A percentile compares a stretch with the other conserved stretches of the same genome.
Conservation (phyloP, 495 filamentous ascomycete genomes). For the Lichenothelia convexa region DNA sequence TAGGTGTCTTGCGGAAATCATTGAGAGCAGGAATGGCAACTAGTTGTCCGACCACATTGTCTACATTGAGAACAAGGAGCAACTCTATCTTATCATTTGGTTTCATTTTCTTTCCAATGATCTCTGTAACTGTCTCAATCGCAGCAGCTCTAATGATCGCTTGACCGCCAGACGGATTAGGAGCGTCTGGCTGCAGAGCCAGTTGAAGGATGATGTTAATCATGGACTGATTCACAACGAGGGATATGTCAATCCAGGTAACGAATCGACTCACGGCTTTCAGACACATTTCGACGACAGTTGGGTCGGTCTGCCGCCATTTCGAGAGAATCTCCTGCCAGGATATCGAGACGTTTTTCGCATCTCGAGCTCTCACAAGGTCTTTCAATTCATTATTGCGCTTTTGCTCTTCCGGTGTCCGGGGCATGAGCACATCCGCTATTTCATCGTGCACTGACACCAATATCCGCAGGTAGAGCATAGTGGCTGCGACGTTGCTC, state of each 20-base stretch:
- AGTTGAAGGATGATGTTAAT: slow-evolving; percentile 61
- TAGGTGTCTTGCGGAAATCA: slow-evolving; percentile 55
- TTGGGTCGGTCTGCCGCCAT: slow-evolving; percentile 57
- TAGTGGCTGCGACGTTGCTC: slow-evolving; percentile 48
- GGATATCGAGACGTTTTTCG: slow-evolving; percentile 62
- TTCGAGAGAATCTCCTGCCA: slow-evolving; percentile 81
- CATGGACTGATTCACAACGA: slow-evolving; percentile 78
- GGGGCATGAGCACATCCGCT: slow-evolving; percentile 70
- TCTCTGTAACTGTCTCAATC: slow-evolving; percentile 84
- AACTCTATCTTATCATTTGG: slow-evolving; percentile 79
- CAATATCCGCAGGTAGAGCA: slow-evolving; percentile 76
- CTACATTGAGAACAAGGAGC: slow-evolving; percentile 75
- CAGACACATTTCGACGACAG: slow-evolving; percentile 67
- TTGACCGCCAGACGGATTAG: too few species aligned
- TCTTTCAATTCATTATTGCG: slow-evolving; percentile 78
- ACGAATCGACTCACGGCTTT: slow-evolving; percentile 87
- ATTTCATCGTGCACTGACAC: slow-evolving; percentile 91
- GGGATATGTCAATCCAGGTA: slow-evolving; percentile 89
- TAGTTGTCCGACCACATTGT: slow-evolving; percentile 62
- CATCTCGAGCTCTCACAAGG: slow-evolving; percentile 63
- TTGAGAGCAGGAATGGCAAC: slow-evolving; percentile 60
- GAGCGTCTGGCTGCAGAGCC: slow-evolving; percentile 41
- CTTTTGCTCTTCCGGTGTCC: slow-evolving; percentile 54
- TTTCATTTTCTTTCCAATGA: slow-evolving; percentile 95
- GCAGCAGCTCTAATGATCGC: slow-evolving; percentile 57